A percentile compares a stretch with the other conserved stretches of the same genome.
Evolutionary conservation across 805 yeast genomes (phyloP).

Genomic region (Saccharomycopsis fodiens): DNA sequence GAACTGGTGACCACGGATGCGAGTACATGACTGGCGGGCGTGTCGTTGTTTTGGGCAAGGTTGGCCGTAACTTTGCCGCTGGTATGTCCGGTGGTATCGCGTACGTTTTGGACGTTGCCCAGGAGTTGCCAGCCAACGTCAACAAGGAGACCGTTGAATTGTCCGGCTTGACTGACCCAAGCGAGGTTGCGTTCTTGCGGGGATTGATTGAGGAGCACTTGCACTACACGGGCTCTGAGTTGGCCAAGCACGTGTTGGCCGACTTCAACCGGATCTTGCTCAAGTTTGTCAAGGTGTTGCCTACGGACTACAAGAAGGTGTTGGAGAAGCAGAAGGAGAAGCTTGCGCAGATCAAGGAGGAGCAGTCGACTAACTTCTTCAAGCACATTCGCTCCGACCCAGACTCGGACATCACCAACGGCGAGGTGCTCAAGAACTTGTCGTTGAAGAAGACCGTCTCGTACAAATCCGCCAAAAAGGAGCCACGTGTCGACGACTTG

Average conservation of each 20-base stretch:
- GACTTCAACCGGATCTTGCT: conserved; percentile 87
- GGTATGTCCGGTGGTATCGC: conserved; percentile 99
- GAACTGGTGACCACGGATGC: conserved; percentile 97
- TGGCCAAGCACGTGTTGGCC: conserved; percentile 73
- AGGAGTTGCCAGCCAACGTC: conserved; percentile 75
- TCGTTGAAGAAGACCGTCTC: conserved; percentile 34
- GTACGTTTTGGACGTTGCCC: conserved; percentile 87
- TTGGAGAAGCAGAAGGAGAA: conserved; percentile 67
- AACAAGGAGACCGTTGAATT: conserved; percentile 80
- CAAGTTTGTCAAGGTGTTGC: conserved; percentile 88
- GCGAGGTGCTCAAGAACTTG: conserved; percentile 63
- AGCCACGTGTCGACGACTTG: conserved; percentile 82
- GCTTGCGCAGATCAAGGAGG: conserved; percentile 50
- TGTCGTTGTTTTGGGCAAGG: conserved; percentile 83
- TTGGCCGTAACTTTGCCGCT: conserved; percentile 86
- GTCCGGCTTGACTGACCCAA: conserved; percentile 68
- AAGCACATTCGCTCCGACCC: conserved; percentile 64
- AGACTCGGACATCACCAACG: conserved; percentile 80
- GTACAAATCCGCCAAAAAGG: conserved; percentile 34
- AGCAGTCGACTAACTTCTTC: conserved; percentile 56
- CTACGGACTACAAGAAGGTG: conserved; percentile 85
- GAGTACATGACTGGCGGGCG: conserved; percentile 99
- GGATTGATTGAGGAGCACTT: conserved; percentile 92
- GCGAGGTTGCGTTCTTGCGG: conserved; percentile 89
- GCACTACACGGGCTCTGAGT: conserved; percentile 87